Conservation (phyloP, 148 eudicot genomes). For the Pouteria glomerata region DNA sequence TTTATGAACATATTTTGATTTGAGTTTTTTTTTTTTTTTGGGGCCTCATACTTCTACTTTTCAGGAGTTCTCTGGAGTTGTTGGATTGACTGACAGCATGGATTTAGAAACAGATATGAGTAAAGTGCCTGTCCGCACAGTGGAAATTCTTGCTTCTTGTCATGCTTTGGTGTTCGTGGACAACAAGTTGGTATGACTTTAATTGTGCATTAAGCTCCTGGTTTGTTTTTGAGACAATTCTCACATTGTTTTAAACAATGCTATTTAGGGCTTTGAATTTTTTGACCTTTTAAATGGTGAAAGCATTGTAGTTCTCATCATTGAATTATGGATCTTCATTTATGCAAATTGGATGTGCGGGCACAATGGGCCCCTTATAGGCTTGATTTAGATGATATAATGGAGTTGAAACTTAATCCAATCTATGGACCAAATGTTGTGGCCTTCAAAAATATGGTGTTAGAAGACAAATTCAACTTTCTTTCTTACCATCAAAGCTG, state of each 20-base stretch:
- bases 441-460: not conserved
- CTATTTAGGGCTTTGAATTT: not conserved
- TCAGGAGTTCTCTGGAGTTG: slow-evolving; percentile 95
- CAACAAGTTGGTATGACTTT: slow-evolving; percentile 74
- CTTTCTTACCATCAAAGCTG: not conserved
- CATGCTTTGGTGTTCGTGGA: slow-evolving; percentile 95
- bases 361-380: no score
- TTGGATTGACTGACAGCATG: slow-evolving; percentile 66
- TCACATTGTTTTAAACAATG: slow-evolving; percentile 1
- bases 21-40: not conserved
- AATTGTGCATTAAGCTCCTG: not conserved
- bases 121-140: slow-evolving; percentile 60
- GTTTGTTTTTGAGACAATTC: not conserved
- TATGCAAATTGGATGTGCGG: not conserved
- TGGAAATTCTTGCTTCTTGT: slow-evolving; percentile 97
- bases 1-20: slow-evolving; percentile 52
- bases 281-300: not conserved
- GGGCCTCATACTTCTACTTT: slow-evolving; percentile 10
- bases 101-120: slow-evolving; percentile 72
- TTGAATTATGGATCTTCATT: no score
- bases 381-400: not conserved
- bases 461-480: not conserved
- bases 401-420: not conserved
- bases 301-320: not conserved
- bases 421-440: not conserved